phyloP scores from a whole-genome alignment of 495 filamentous ascomycete genomes.

The Thermothielavioides terrestris region DNA sequence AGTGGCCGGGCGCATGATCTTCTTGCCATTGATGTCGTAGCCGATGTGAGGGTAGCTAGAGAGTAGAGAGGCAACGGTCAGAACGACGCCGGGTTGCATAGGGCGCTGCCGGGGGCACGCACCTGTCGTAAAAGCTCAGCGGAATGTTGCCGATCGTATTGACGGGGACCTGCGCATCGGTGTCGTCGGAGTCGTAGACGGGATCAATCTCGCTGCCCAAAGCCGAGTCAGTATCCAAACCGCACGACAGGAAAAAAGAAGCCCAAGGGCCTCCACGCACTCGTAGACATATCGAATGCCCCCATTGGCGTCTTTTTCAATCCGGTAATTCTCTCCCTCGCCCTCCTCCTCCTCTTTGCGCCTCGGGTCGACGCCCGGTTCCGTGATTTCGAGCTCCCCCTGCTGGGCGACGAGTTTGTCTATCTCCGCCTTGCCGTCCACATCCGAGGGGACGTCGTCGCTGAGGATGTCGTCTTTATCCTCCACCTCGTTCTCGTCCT shows the following conservation, averaged over 20 bases:
- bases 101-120: background rate
- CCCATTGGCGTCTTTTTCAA: conserved; percentile 49
- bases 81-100: background rate
- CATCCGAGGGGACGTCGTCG: conserved; percentile 51
- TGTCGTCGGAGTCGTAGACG: conserved; percentile 91
- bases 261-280: conserved; percentile 9
- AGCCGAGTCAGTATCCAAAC: conserved; percentile 25
- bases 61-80: background rate
- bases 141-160: conserved; percentile 97
- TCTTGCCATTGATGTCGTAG: conserved; percentile 97
- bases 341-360: conserved; percentile 22
- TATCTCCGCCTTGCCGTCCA: conserved; percentile 35
- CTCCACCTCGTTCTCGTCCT: conserved; percentile 36
- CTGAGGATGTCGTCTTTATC: conserved; percentile 45
- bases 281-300: conserved; percentile 52
- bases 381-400: conserved; percentile 22
- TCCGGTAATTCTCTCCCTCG: conserved; percentile 47
- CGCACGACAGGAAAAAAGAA: background rate
- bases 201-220: conserved; percentile 80
- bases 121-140: conserved; percentile 88
- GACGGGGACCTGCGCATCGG: conserved; percentile 63
- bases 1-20: conserved; percentile 89
- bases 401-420: conserved; percentile 21
- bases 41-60: conserved; percentile 77
- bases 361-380: conserved; percentile 29